phyloP scores from a whole-genome alignment of 768 basidiomycete species.

The Tricholoma terreum region DNA sequence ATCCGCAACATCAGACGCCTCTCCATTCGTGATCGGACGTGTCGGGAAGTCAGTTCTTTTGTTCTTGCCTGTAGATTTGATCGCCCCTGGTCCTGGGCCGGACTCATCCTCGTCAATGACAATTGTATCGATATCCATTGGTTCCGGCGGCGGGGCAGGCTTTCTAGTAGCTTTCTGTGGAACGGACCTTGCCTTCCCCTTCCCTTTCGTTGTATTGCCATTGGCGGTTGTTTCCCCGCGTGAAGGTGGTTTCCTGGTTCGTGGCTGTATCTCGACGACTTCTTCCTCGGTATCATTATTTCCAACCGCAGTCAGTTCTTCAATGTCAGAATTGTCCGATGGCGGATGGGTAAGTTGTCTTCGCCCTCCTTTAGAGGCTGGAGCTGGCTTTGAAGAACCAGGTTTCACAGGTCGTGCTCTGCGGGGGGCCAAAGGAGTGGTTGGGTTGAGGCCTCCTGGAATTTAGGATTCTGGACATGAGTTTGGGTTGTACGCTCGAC shows the following conservation, averaged over 20 bases:
- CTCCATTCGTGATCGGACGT: conserved; percentile 7
- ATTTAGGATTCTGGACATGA: not conserved
- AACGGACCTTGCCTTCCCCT: conserved; percentile 32
- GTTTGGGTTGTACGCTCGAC: not conserved
- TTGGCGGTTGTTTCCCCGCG: conserved; percentile 13
- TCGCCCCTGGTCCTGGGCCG: not conserved
- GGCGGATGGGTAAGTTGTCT: conserved; percentile 6
- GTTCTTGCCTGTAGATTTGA: conserved; percentile 11
- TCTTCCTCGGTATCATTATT: conserved; percentile 6
- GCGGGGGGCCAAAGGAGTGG: conserved; percentile 8
- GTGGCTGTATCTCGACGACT: not conserved
- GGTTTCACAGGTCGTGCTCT: conserved; percentile 11
- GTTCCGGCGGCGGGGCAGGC: conserved; percentile 8
- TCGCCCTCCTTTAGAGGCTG: conserved; percentile 4
- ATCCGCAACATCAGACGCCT: conserved; percentile 18
- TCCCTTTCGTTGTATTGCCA: conserved; percentile 28
- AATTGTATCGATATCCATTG: conserved; percentile 19
- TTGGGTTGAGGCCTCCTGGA: conserved; percentile 16
- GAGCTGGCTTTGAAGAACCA: conserved; percentile 17
- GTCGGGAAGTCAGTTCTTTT: conserved; percentile 5
- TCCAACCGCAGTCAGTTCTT: conserved; percentile 4
- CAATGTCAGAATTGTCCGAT: conserved; percentile 17
- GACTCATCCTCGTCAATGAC: conserved; percentile 19
- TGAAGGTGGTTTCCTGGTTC: conserved; percentile 4
- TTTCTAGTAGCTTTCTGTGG: conserved; percentile 17